Percentiles rank a stretch among this genome's conserved stretches.
Conservation (phyloP, 495 filamentous ascomycete species). For the Cercophora sp. region DNA sequence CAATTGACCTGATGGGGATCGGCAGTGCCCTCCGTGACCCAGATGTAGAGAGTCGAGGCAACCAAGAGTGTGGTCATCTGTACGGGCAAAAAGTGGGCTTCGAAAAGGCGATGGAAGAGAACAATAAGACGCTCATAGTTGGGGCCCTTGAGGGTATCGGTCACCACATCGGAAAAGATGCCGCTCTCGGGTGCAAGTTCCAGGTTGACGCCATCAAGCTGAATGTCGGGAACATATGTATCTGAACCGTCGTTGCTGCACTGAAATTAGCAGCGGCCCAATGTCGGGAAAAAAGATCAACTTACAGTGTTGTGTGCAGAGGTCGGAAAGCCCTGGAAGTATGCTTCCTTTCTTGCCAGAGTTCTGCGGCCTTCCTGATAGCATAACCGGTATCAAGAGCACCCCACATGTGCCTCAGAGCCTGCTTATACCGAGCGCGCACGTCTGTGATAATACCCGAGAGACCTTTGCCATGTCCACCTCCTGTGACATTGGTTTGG, state of each 20-base stretch:
- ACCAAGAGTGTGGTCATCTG: constrained; percentile 59
- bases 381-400: constrained; percentile 63
- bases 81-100: constrained; percentile 65
- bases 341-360: constrained; percentile 48
- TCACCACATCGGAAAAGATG: constrained; percentile 46
- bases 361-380: constrained; percentile 42
- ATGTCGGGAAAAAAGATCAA: background rate
- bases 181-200: constrained; percentile 40
- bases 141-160: constrained; percentile 40
- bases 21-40: constrained; percentile 40
- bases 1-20: constrained; percentile 48
- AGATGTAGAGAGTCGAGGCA: constrained; percentile 53
- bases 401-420: constrained; percentile 69
- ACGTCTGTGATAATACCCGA: constrained; percentile 50
- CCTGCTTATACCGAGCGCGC: constrained; percentile 61
- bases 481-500: constrained; percentile 62
- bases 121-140: constrained; percentile 43
- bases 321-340: constrained; percentile 47
- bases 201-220: constrained; percentile 35
- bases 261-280: background rate
- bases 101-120: constrained; percentile 59
- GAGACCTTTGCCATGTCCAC: constrained; percentile 43
- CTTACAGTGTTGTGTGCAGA: constrained; percentile 46
- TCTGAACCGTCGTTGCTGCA: constrained; percentile 38
- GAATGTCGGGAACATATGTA: constrained; percentile 42